Evolutionary conservation across 306 rosid genomes (phyloP).

Genomic region (Pyrus betulifolia): DNA sequence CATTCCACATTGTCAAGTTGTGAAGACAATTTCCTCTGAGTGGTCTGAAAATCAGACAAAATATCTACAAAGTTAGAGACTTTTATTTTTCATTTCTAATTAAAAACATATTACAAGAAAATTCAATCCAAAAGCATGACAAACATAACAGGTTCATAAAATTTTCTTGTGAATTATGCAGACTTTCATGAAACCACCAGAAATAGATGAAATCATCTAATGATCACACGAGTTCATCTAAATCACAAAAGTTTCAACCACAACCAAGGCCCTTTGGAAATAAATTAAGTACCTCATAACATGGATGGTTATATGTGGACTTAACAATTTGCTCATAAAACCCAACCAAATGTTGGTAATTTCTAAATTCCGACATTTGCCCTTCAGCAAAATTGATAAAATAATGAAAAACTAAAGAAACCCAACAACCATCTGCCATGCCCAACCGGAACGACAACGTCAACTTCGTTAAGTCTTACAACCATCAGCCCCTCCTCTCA

Average conservation of each 20-base stretch:
- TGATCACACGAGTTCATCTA: background rate
- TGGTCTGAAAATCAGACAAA: conserved; percentile 44
- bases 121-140: conserved; percentile 1
- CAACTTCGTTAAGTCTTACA: background rate
- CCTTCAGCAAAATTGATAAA: background rate
- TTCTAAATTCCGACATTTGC: background rate
- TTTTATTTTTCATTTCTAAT: background rate
- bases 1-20: conserved; percentile 49
- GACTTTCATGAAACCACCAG: background rate
- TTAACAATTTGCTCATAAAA: background rate
- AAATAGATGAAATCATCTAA: background rate
- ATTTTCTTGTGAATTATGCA: conserved; percentile 7
- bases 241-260: background rate
- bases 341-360: background rate
- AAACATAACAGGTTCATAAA: background rate
- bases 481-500: background rate
- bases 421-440: background rate
- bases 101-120: background rate
- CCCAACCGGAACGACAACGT: background rate
- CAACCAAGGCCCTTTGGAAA: background rate
- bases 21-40: conserved; percentile 52
- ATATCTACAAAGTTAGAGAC: conserved; percentile 10
- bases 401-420: background rate
- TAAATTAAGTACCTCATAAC: background rate
- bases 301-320: background rate